These are phyloP conservation scores for Talaromyces liani DNA, from an alignment of 495 filamentous ascomycete species.

Conservation along the genomic window DNA sequence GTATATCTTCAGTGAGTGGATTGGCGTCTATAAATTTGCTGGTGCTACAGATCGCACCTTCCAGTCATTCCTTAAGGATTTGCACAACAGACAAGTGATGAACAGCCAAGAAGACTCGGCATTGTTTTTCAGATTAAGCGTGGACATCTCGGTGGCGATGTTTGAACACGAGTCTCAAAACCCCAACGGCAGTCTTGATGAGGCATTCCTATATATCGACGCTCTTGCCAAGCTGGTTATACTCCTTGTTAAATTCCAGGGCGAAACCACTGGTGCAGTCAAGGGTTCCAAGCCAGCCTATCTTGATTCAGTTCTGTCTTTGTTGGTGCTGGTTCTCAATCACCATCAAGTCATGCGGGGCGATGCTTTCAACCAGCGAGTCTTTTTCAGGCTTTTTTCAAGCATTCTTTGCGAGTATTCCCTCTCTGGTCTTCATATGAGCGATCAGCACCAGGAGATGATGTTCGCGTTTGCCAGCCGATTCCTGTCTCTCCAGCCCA, in stretches of 20 bases:
- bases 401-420: constrained; percentile 68
- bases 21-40: constrained; percentile 68
- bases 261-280: constrained; percentile 49
- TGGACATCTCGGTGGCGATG: constrained; percentile 68
- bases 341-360: constrained; percentile 76
- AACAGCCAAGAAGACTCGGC: constrained; percentile 63
- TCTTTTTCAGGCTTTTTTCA: constrained; percentile 89
- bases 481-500: constrained; percentile 70
- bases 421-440: constrained; percentile 34
- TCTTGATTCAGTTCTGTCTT: constrained; percentile 64
- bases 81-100: constrained; percentile 66
- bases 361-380: constrained; percentile 76
- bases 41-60: constrained; percentile 63
- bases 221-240: constrained; percentile 80
- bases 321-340: constrained; percentile 74
- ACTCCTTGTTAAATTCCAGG: constrained; percentile 63
- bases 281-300: constrained; percentile 55
- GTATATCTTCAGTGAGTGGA: constrained; percentile 93
- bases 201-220: constrained; percentile 71
- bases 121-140: constrained; percentile 70
- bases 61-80: constrained; percentile 74
- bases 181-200: constrained; percentile 52
- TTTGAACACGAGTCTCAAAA: constrained; percentile 61
- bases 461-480: constrained; percentile 64
- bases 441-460: constrained; percentile 58